Evolutionary conservation across 2,329 filamentous ascomycete genomes (phyloP).

Genomic region (Aspergillus vadensis): DNA sequence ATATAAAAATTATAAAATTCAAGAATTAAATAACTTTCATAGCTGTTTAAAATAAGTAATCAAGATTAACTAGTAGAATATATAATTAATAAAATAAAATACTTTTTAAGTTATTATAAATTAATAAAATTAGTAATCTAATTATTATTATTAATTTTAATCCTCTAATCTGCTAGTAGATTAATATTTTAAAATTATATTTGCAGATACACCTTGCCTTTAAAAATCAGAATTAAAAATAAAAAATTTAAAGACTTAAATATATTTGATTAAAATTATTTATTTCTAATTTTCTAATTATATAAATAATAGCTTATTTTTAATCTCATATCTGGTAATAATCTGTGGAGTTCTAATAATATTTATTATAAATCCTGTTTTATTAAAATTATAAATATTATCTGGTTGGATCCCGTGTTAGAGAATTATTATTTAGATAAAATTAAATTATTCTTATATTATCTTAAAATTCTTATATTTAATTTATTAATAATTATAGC

Average conservation of each 20-base stretch:
- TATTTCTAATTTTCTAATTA: too few relatives aligned
- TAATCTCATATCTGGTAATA: too few relatives aligned
- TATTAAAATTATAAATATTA: too few relatives aligned
- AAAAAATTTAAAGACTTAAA: neutral
- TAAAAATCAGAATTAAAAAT: neutral
- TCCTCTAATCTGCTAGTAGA: neutral
- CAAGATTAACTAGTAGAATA: neutral
- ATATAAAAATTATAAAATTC: neutral
- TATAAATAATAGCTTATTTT: too few relatives aligned
- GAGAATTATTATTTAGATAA: neutral
- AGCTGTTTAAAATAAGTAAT: too few relatives aligned
- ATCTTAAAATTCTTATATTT: conserved; percentile 7
- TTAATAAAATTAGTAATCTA: neutral
- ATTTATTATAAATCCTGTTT: too few relatives aligned
- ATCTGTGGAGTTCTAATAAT: too few relatives aligned
- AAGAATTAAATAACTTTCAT: too few relatives aligned
- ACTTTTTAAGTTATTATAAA: neutral
- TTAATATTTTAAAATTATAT: neutral
- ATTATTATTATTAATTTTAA: too few relatives aligned
- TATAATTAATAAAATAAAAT: neutral
- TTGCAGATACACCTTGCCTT: neutral
- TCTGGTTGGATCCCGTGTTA: too few relatives aligned
- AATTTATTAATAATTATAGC: conserved; percentile 13
- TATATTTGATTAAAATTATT: neutral
- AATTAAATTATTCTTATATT: conserved; percentile 9